Evolutionary conservation across 805 yeast genomes (phyloP), one percentile per base, ranked within the genome.

Genomic region (Candida sonorensis): DNA sequence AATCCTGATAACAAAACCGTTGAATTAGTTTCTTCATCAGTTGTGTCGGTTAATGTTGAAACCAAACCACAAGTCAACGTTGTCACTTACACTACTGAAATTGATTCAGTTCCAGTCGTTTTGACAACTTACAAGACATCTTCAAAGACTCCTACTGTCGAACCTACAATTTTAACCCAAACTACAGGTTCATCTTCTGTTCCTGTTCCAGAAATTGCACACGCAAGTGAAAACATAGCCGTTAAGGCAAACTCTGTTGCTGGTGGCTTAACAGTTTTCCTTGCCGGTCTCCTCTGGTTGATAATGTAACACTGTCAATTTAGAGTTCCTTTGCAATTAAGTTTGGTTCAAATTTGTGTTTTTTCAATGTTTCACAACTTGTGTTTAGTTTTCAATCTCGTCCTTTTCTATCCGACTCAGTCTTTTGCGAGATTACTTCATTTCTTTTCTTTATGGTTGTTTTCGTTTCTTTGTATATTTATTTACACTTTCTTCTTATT

Each of bases 101-200:
- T 47, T 28, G 47, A 51, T n/a, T 41, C 35, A 17, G 39, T 45
- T 16, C 38, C 50, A 8, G 55, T 50, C 21, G 45, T 38, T 18
- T 40, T 50, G 36, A 51, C 57, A 15, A 48, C 55, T 2, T 45
- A 44, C 42, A 30, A 40, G 13, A 34, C 26, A 6, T 21, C 35
- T 10, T 21, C 39, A 7, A 2, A 11, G n/a, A 10, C 27, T 10
- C n/a, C 38, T 17, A 11, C 34, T 26, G 24, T 36, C 17, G 22
- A 27, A 15, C 17, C 37, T 5, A 32, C 39, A 12, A n/a, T 17
- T 19, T 4, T 9, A 21, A 26, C 15, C 26, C 5, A 21, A 32
- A 23, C 26, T 34, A 4, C 34, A 10, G 33, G 36, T 20, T 49
- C 38, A n/a, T n/a, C n/a, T n/a, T n/a, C n/a, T n/a, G n/a, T n/a